A percentile compares a stretch with the other conserved stretches of the same genome.
These are phyloP conservation scores for Sugiyamaella valdiviana DNA, from an alignment of 805 yeast genomes.

Conservation along the genomic window DNA sequence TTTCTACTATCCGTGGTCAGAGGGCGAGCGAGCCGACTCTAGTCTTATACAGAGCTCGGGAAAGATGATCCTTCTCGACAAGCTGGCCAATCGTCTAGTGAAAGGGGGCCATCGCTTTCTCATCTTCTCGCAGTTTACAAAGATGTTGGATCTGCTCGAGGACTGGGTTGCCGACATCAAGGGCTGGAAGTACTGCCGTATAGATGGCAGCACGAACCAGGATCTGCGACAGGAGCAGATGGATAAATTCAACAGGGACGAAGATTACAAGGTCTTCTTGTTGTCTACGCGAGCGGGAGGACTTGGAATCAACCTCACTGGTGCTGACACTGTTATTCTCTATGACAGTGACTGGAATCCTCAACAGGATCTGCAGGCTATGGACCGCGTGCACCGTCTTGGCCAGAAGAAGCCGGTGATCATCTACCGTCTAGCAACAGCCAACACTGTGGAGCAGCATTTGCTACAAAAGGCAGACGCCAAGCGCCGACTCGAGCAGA, in stretches of 20 bases:
- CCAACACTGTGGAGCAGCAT: conserved; percentile 78
- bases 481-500: conserved; percentile 69
- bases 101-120: conserved; percentile 58
- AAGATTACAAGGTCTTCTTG: conserved; percentile 49
- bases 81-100: conserved; percentile 49
- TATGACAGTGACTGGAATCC: conserved; percentile 98
- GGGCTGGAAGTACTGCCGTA: conserved; percentile 45
- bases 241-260: conserved; percentile 39
- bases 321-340: conserved; percentile 84
- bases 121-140: conserved; percentile 82
- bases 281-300: conserved; percentile 94
- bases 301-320: conserved; percentile 75
- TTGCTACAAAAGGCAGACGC: conserved; percentile 71
- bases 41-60: conserved; percentile 54
- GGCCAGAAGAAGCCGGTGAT: conserved; percentile 85
- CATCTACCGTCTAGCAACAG: conserved; percentile 68
- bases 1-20: conserved; percentile 71
- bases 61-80: conserved; percentile 64
- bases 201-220: conserved; percentile 72
- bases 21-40: conserved; percentile 38
- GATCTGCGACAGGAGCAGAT: conserved; percentile 61
- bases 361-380: conserved; percentile 92
- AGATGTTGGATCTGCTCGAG: conserved; percentile 70
- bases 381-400: conserved; percentile 90
- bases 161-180: conserved; percentile 63